phyloP scores from a whole-genome alignment of 306 rosid genomes.

The Nissolia schottii region DNA sequence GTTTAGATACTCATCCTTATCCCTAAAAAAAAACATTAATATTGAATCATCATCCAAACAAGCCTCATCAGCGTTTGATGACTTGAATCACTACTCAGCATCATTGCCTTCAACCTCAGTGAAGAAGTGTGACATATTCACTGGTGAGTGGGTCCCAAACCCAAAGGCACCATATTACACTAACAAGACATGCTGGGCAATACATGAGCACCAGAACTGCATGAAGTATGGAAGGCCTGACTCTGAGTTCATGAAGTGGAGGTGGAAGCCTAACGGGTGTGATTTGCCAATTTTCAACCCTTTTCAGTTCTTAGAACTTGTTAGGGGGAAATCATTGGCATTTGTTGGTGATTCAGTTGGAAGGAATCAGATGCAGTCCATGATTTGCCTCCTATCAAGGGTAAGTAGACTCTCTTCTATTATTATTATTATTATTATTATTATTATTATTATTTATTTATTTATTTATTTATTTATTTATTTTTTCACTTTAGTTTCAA shows the following conservation, averaged over 20 bases:
- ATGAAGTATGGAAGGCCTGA: constrained; percentile 84
- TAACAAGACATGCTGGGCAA: constrained; percentile 79
- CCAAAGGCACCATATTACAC: constrained; percentile 76
- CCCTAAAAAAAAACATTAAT: constrained; percentile 17
- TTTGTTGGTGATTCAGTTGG: constrained; percentile 96
- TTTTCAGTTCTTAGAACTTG: constrained; percentile 64
- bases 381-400: constrained; percentile 61
- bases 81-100: constrained; percentile 27
- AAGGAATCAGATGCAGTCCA: constrained; percentile 82
- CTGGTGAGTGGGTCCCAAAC: constrained; percentile 81
- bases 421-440: background rate
- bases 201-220: constrained; percentile 87
- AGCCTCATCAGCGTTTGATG: constrained; percentile 31
- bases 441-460: background rate
- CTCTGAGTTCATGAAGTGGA: constrained; percentile 75
- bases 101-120: constrained; percentile 26
- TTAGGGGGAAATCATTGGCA: constrained; percentile 79
- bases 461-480: background rate
- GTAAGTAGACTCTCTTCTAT: constrained; percentile 20
- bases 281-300: constrained; percentile 75
- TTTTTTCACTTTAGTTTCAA: no score
- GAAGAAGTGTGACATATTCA: constrained; percentile 64
- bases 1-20: constrained; percentile 30
- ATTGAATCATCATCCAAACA: constrained; percentile 1
- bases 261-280: constrained; percentile 82